Percentiles rank a stretch among this genome's conserved stretches.
These are phyloP conservation scores for Cylindrotheca fusiformis DNA, from an alignment of 108 stramenopile genomes.

Conservation along the genomic window DNA sequence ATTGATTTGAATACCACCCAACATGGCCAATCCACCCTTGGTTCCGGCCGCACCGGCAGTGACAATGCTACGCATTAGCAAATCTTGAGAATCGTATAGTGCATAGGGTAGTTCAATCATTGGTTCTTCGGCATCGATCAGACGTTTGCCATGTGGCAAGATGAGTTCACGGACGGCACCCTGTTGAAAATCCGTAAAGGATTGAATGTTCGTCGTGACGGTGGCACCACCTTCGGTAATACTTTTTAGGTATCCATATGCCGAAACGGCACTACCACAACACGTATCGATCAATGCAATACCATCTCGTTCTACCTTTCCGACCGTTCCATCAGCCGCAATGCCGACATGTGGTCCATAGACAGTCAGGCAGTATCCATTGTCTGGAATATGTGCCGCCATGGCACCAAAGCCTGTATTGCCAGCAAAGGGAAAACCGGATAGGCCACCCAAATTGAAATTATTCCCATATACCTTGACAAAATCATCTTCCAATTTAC, in stretches of 20 bases:
- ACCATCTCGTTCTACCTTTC: constrained; percentile 56
- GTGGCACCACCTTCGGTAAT: constrained; percentile 11
- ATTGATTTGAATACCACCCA: too few relatives aligned
- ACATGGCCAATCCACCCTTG: too few relatives aligned
- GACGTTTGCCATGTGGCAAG: constrained; percentile 41
- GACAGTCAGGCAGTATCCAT: constrained; percentile 44
- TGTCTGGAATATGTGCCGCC: constrained; percentile 59
- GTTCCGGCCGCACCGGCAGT: constrained; percentile 36
- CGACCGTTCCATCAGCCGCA: constrained; percentile 36
- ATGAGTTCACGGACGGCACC: constrained; percentile 34
- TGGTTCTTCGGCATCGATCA: constrained; percentile 28
- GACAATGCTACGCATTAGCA: too few relatives aligned
- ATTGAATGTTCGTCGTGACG: not conserved
- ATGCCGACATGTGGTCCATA: too few relatives aligned
- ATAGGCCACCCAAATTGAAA: constrained; percentile 44
- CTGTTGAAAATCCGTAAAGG: constrained; percentile 49
- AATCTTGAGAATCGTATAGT: too few relatives aligned
- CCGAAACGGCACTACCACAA: constrained; percentile 59
- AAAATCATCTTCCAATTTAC: constrained; percentile 42
- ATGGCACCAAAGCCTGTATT: constrained; percentile 51
- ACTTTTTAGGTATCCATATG: constrained; percentile 16
- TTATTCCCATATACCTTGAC: constrained; percentile 49
- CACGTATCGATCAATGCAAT: constrained; percentile 34
- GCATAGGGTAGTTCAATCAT: constrained; percentile 57
- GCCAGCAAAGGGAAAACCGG: constrained; percentile 58